phyloP scores from a whole-genome alignment of 768 basidiomycete genomes.

The Austroboletus eburneus region DNA sequence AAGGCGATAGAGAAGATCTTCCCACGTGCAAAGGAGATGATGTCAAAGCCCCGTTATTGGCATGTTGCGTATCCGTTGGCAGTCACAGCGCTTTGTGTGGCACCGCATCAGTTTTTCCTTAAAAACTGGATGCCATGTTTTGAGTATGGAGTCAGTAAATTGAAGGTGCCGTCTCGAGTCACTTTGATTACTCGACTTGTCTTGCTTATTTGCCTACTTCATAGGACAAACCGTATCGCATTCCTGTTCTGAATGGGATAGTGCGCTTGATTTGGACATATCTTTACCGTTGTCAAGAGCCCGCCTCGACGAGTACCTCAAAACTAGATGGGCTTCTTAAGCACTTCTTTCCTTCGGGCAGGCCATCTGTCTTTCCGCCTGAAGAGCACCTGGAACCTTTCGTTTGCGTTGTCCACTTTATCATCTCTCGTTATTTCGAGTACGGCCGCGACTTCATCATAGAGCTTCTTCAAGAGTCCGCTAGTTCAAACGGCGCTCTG shows the following conservation, averaged over 20 bases:
- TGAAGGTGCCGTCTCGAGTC: slow-evolving; percentile 56
- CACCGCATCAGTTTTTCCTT: slow-evolving; percentile 79
- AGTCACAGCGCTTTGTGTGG: slow-evolving; percentile 80
- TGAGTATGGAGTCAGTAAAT: slow-evolving; percentile 65
- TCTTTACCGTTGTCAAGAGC: slow-evolving; percentile 88
- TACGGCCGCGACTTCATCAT: slow-evolving; percentile 79
- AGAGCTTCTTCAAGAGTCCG: slow-evolving; percentile 72
- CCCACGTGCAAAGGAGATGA: slow-evolving; percentile 80
- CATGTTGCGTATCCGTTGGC: slow-evolving; percentile 78
- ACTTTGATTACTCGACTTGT: neutral
- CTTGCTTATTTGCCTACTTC: neutral
- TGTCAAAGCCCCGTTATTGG: slow-evolving; percentile 89
- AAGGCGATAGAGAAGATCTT: slow-evolving; percentile 84
- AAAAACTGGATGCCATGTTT: slow-evolving; percentile 77
- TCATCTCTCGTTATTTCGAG: slow-evolving; percentile 80
- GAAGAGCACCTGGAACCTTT: slow-evolving; percentile 80
- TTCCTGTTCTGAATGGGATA: slow-evolving; percentile 74
- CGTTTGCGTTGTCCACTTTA: slow-evolving; percentile 74
- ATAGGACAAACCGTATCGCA: slow-evolving; percentile 76
- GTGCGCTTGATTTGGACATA: slow-evolving; percentile 90
- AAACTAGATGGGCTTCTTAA: slow-evolving; percentile 74
- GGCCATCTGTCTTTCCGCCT: slow-evolving; percentile 52
- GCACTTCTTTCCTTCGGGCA: slow-evolving; percentile 73
- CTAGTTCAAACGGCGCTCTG: slow-evolving; percentile 41
- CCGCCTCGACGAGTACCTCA: slow-evolving; percentile 71